Conservation (phyloP, 2,329 filamentous ascomycete genomes). For the Diaporthe helianthi region DNA sequence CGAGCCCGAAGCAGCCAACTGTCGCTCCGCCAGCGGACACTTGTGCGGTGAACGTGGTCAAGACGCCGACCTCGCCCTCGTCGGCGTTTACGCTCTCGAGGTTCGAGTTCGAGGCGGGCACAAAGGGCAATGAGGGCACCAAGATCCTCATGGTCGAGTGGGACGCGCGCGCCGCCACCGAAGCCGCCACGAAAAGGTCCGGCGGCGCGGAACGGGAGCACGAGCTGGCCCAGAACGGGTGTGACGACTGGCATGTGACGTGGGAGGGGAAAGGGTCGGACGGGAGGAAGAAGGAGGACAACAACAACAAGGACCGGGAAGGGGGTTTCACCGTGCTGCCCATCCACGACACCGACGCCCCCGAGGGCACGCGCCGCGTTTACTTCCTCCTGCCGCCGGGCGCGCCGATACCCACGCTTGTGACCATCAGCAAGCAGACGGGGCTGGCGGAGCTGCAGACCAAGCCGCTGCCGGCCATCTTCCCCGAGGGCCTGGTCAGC, state of each 20-base stretch:
- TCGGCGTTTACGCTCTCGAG: conserved; percentile 70
- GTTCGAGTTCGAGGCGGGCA: conserved; percentile 82
- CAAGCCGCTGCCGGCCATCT: conserved; percentile 87
- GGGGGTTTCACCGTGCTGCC: conserved; percentile 74
- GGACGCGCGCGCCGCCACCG: conserved; percentile 55
- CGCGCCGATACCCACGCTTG: conserved; percentile 72
- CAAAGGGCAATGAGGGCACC: conserved; percentile 78
- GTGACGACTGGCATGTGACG: conserved; percentile 63
- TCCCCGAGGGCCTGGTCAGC: conserved; percentile 75
- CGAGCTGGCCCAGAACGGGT: conserved; percentile 46
- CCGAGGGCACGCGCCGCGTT: conserved; percentile 63
- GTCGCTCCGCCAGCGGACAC: conserved; percentile 26
- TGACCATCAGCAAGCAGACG: conserved; percentile 65
- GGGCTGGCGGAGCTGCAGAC: conserved; percentile 61
- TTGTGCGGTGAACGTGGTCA: conserved; percentile 40
- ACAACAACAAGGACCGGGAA: conserved; percentile 74
- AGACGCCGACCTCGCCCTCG: conserved; percentile 54
- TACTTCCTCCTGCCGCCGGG: conserved; percentile 84
- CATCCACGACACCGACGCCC: conserved; percentile 61
- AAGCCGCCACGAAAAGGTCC: conserved; percentile 18
- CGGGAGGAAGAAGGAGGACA: background rate
- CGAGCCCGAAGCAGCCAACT: conserved; percentile 28
- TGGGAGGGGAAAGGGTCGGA: conserved; percentile 19
- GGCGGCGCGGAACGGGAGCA: background rate
- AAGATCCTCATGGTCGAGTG: conserved; percentile 95